Conservation (phyloP, 2,329 filamentous ascomycete genomes). For the Aspergillus costaricaensis region DNA sequence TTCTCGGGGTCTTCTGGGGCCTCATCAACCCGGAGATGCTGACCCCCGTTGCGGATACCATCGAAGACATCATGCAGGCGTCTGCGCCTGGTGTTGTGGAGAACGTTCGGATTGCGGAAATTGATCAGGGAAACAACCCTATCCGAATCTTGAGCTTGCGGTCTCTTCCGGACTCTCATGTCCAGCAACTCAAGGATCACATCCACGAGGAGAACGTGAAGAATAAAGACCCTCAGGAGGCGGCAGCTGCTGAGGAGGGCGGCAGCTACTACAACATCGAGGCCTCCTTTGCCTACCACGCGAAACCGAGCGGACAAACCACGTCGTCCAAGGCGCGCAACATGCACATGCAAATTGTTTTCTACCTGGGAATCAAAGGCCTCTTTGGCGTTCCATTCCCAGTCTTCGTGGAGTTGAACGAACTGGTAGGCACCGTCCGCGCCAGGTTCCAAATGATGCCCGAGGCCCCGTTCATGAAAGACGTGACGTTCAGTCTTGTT, state of each 20-base stretch:
- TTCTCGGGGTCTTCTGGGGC: constrained; percentile 82
- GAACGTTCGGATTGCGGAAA: constrained; percentile 91
- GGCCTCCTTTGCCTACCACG: constrained; percentile 87
- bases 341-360: constrained; percentile 95
- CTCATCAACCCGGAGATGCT: constrained; percentile 96
- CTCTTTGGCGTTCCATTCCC: constrained; percentile 86
- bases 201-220: constrained; percentile 77
- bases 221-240: constrained; percentile 80
- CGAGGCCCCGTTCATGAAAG: constrained; percentile 89
- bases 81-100: constrained; percentile 89
- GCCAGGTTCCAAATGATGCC: constrained; percentile 83
- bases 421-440: constrained; percentile 84
- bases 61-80: constrained; percentile 95
- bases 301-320: constrained; percentile 69
- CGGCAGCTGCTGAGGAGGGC: constrained; percentile 85
- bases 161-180: constrained; percentile 78
- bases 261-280: constrained; percentile 93
- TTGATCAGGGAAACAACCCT: constrained; percentile 90
- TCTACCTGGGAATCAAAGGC: constrained; percentile 87
- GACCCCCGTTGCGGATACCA: constrained; percentile 82
- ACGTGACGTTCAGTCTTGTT: constrained; percentile 90
- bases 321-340: constrained; percentile 83
- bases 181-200: constrained; percentile 77
- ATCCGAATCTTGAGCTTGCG: constrained; percentile 84
- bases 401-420: constrained; percentile 85